These are phyloP conservation scores for Pythium biforme DNA, from an alignment of 352 stramenopile species.

Conservation along the genomic window DNA sequence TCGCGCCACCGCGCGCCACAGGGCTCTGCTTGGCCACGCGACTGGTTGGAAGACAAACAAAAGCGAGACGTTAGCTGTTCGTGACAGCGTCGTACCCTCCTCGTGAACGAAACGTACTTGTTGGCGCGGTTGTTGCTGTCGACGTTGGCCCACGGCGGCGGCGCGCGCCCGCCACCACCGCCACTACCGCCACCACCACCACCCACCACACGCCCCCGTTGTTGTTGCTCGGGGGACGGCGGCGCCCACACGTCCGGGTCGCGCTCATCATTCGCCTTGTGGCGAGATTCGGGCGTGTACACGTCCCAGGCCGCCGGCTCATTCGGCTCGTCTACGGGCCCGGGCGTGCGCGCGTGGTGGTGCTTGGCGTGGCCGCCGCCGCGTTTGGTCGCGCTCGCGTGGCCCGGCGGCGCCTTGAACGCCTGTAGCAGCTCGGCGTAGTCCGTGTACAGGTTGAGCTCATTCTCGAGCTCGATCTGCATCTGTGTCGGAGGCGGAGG, in stretches of 20 bases:
- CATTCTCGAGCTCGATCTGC: constrained; percentile 81
- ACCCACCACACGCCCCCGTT: constrained; percentile 17
- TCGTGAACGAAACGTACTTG: constrained; percentile 23
- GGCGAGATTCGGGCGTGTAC: constrained; percentile 38
- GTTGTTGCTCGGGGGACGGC: constrained; percentile 57
- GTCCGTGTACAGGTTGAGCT: constrained; percentile 73
- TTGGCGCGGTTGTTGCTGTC: constrained; percentile 35
- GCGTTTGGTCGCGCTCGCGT: constrained; percentile 21
- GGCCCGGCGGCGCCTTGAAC: constrained; percentile 52
- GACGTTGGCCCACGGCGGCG: constrained; percentile 57
- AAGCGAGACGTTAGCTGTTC: too few species aligned
- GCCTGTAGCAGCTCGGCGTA: constrained; percentile 72
- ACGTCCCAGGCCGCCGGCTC: constrained; percentile 48
- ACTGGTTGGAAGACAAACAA: constrained; percentile 24
- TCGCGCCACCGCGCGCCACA: constrained; percentile 19
- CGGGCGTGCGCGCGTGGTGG: constrained; percentile 24
- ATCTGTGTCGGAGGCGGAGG: too few species aligned
- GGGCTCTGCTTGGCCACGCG: constrained; percentile 32
- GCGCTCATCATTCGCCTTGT: constrained; percentile 30
- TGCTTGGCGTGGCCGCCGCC: constrained; percentile 21
- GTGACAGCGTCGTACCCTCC: too few species aligned
- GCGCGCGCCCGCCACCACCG: constrained; percentile 29
- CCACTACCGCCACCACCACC: constrained; percentile 8
- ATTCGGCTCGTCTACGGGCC: constrained; percentile 28
- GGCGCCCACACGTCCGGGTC: constrained; percentile 78